These are phyloP conservation scores for Heritiera fomes DNA, from an alignment of 345 rosid species.

Conservation along the genomic window DNA sequence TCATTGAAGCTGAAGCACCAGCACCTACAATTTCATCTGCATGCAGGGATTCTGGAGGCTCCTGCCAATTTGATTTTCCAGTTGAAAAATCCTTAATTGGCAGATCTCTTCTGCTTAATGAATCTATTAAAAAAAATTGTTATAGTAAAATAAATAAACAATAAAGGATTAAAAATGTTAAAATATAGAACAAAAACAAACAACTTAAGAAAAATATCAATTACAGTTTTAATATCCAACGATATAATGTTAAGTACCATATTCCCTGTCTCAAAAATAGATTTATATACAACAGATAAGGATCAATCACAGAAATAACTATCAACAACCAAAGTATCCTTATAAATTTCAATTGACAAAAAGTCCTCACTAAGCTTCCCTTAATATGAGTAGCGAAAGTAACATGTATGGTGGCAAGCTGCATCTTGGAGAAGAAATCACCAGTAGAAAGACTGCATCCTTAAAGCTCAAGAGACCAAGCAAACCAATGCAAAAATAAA, in stretches of 20 bases:
- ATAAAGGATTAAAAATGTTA: background rate
- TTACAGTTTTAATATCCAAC: background rate
- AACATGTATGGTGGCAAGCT: background rate
- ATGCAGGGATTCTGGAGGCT: constrained; percentile 24
- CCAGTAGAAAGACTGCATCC: no score
- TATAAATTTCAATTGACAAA: background rate
- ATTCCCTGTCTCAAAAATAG: background rate
- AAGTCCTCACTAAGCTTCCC: background rate
- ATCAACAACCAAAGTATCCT: background rate
- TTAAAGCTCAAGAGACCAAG: background rate
- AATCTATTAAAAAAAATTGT: constrained; percentile 27
- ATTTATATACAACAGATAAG: background rate
- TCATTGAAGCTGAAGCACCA: constrained; percentile 27
- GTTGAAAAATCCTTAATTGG: constrained; percentile 28
- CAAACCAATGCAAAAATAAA: background rate
- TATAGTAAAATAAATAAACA: background rate
- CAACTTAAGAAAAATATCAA: constrained; percentile 12
- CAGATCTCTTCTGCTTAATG: constrained; percentile 28
- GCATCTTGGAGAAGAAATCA: background rate
- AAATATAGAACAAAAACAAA: constrained; percentile 21
- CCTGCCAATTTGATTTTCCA: constrained; percentile 35
- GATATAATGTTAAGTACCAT: background rate
- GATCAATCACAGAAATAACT: background rate
- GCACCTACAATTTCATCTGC: constrained; percentile 27
- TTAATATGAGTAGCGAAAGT: background rate